Base-by-base conservation (phyloP, 208 protist genomes). In the Leptomonas pyrrhocoris region DNA sequence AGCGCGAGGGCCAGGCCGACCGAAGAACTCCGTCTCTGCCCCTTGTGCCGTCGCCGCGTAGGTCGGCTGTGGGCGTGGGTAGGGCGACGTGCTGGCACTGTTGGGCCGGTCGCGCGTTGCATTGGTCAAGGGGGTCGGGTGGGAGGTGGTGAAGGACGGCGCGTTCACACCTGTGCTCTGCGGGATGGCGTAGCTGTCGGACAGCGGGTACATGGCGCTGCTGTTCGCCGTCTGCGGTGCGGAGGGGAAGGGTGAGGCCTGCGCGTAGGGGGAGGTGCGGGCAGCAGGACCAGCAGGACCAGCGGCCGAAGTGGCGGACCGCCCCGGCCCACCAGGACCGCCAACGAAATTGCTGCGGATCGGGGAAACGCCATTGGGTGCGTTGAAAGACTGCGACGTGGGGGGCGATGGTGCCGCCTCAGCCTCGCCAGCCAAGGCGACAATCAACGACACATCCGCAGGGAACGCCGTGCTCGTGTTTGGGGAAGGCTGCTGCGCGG, bases 401-500 rank as follows among this genome's bases (percentile, higher is more conserved):
- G 13, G 25, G 27, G 7, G 18, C 25, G 9, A 31, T 43, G 43
- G 9, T 31, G 51, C 38, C 45, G 50, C 34, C 23, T 56, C 50
- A 15, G 51, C 25, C 8, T 48, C 30, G 38, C 43, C 13, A 2
- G 45, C 25, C 16, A 59, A 56, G 0, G 55, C 43, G 19, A 67
- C 36, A 18, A 65, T 50, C 38, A 74, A 59, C 58, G 71, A 72
- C 43, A 55, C 31, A 25, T 77, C 49, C 13, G 59, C 73, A 19
- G 77, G 62, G 30, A 83, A 83, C 51, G 77, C 73, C 38, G 25
- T 62, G 51, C 77, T 83, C 25, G 51, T 64, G 56, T 79, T 73
- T 18, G 46, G 54, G 27, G 59, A 68, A 11, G 49, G 7, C 49
- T 66, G 60, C 36, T 73, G 42, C 1, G 4, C 13, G 1, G 61